Conservation (phyloP, 2,329 filamentous ascomycete species). For the Talaromyces albobiverticillius region DNA sequence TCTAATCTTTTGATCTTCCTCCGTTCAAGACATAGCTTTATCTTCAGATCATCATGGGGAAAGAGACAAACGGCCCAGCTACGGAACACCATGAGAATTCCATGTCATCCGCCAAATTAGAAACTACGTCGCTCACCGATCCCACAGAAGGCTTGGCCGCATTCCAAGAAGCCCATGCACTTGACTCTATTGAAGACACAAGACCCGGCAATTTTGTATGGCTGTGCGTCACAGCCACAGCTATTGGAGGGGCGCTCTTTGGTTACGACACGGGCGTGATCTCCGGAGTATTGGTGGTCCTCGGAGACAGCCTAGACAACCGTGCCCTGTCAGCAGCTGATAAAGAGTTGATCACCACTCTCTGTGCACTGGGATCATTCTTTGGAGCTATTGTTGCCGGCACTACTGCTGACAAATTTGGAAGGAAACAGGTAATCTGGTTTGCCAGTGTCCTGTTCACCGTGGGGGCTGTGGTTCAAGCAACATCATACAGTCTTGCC, state of each 20-base stretch:
- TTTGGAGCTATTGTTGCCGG: not conserved
- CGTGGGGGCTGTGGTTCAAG: not conserved
- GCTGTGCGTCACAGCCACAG: conserved; percentile 51
- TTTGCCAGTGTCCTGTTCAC: not conserved
- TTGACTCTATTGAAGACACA: conserved; percentile 24
- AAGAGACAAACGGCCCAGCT: too few relatives aligned
- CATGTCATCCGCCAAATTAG: too few relatives aligned
- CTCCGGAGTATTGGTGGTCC: conserved; percentile 49
- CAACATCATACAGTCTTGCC: not conserved
- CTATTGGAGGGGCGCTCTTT: conserved; percentile 50
- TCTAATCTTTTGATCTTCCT: too few relatives aligned
- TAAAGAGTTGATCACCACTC: not conserved
- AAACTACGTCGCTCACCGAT: too few relatives aligned
- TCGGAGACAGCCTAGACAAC: conserved; percentile 36
- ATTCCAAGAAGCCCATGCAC: too few relatives aligned
- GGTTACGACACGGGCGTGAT: conserved; percentile 50
- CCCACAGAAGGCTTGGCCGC: too few relatives aligned
- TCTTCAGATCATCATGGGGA: too few relatives aligned
- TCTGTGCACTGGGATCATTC: not conserved
- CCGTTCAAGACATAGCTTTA: too few relatives aligned
- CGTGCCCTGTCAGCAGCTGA: conserved; percentile 18
- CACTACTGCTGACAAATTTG: not conserved
- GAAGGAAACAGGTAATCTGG: not conserved
- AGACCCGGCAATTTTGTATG: conserved; percentile 52
- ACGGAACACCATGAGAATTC: too few relatives aligned